These are phyloP conservation scores for Jamesozyma rosinii DNA, from an alignment of 805 yeast genomes.

Conservation along the genomic window DNA sequence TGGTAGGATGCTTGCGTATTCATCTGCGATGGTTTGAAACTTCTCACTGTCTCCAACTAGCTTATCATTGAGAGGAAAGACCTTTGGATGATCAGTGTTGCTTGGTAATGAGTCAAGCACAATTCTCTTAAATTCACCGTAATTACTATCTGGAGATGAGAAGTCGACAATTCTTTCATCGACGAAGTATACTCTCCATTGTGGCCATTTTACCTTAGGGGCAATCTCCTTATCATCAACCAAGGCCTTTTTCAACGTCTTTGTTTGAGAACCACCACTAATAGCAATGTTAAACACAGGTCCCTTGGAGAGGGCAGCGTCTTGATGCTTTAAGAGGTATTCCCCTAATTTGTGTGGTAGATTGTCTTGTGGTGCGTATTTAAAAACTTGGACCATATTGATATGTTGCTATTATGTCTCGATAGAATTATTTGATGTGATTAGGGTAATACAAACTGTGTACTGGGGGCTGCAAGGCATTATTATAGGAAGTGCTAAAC, in stretches of 20 bases:
- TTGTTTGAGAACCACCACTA: conserved; percentile 85
- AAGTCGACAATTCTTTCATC: conserved; percentile 88
- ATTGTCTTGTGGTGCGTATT: conserved; percentile 43
- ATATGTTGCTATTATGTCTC: background rate
- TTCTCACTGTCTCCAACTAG: conserved; percentile 48
- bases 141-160: conserved; percentile 76
- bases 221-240: conserved; percentile 44
- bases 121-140: conserved; percentile 61
- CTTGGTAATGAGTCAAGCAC: conserved; percentile 44
- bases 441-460: too few relatives aligned
- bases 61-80: conserved; percentile 56
- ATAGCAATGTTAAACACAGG: conserved; percentile 63
- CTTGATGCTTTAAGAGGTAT: conserved; percentile 52
- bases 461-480: too few relatives aligned
- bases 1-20: conserved; percentile 55
- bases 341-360: conserved; percentile 62
- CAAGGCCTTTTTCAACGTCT: conserved; percentile 54
- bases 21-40: conserved; percentile 49
- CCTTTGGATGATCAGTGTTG: conserved; percentile 34
- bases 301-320: conserved; percentile 39
- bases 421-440: background rate
- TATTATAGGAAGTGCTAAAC: too few relatives aligned
- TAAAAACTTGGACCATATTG: conserved; percentile 31
- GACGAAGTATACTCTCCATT: conserved; percentile 77
- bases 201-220: conserved; percentile 48